Evolutionary conservation across 768 basidiomycete genomes (phyloP).

Genomic region (Mycena filopes): DNA sequence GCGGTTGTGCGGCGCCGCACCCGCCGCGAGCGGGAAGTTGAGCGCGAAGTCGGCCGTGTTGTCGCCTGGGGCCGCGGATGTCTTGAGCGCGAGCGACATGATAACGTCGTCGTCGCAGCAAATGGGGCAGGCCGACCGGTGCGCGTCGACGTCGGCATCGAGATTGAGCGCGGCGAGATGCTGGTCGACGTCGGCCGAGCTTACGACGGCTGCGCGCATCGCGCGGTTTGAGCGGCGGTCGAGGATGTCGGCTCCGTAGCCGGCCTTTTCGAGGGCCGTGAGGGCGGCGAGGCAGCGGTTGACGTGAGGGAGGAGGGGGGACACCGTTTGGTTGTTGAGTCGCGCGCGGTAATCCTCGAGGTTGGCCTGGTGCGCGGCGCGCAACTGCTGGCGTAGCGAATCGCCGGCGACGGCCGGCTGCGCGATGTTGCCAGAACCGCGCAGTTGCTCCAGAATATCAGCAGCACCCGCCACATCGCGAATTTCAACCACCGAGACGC

Average conservation of each 20-base stretch:
- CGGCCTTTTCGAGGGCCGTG: constrained; percentile 31
- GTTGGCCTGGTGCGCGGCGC: constrained; percentile 27
- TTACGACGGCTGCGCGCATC: constrained; percentile 31
- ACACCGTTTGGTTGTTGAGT: constrained; percentile 8
- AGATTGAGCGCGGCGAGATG: constrained; percentile 29
- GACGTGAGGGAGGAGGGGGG: constrained; percentile 27
- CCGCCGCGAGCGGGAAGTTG: constrained; percentile 32
- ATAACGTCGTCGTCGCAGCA: constrained; percentile 31
- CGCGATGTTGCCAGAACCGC: background rate
- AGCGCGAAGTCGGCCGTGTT: constrained; percentile 34
- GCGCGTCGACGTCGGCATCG: constrained; percentile 27
- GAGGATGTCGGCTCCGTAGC: constrained; percentile 31
- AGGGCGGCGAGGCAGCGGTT: constrained; percentile 26
- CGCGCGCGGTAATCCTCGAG: constrained; percentile 28
- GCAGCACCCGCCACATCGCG: constrained; percentile 29
- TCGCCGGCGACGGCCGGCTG: background rate
- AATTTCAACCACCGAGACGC: constrained; percentile 25
- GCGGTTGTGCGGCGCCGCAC: constrained; percentile 20
- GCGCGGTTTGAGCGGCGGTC: constrained; percentile 34
- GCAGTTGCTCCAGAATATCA: constrained; percentile 23
- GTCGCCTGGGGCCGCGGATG: constrained; percentile 24
- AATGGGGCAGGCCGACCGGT: constrained; percentile 27
- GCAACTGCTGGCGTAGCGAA: constrained; percentile 23
- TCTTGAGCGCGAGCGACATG: constrained; percentile 33
- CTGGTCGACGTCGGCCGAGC: constrained; percentile 23